Percentiles rank a stretch among this genome's conserved stretches.
Conservation (phyloP, 2,329 filamentous ascomycete species). For the Arthrobotrys iridis region DNA sequence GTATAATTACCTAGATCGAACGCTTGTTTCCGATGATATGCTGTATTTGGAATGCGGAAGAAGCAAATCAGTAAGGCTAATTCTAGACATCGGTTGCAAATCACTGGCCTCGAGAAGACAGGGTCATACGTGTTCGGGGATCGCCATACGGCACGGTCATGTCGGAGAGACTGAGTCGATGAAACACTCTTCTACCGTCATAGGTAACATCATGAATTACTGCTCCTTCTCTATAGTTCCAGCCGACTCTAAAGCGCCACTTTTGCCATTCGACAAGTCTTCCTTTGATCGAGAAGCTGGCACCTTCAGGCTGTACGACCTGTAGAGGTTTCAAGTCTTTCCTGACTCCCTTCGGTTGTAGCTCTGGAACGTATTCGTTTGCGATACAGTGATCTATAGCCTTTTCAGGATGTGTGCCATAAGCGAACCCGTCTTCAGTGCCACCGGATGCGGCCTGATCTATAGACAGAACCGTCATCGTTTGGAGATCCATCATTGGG, state of each 20-base stretch:
- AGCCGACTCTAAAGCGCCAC: slow-evolving; percentile 75
- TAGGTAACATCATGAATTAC: slow-evolving; percentile 74
- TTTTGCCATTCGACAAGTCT: slow-evolving; percentile 71
- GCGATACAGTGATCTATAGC: slow-evolving; percentile 63
- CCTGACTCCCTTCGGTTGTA: slow-evolving; percentile 65
- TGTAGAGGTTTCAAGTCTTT: slow-evolving; percentile 74
- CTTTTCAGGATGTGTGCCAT: slow-evolving; percentile 63
- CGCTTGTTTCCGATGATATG: slow-evolving; percentile 75
- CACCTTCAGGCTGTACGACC: slow-evolving; percentile 75
- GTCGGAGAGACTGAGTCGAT: slow-evolving; percentile 73
- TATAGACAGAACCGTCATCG: slow-evolving; percentile 68
- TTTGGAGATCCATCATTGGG: slow-evolving; percentile 69
- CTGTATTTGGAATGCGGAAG: slow-evolving; percentile 59
- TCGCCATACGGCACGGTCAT: slow-evolving; percentile 72
- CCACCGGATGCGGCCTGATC: slow-evolving; percentile 69
- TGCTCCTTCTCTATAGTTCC: slow-evolving; percentile 68
- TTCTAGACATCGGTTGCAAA: slow-evolving; percentile 32
- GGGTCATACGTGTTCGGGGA: slow-evolving; percentile 64
- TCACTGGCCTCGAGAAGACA: slow-evolving; percentile 3
- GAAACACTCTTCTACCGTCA: slow-evolving; percentile 72
- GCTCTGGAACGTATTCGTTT: slow-evolving; percentile 66
- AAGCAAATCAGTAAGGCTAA: slow-evolving; percentile 21
- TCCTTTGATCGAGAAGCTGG: slow-evolving; percentile 70
- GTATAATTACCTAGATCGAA: slow-evolving; percentile 67
- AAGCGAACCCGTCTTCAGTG: slow-evolving; percentile 64